These are phyloP conservation scores for Colletotrichum trifolii DNA, from an alignment of 2,329 filamentous ascomycete genomes.

Conservation along the genomic window DNA sequence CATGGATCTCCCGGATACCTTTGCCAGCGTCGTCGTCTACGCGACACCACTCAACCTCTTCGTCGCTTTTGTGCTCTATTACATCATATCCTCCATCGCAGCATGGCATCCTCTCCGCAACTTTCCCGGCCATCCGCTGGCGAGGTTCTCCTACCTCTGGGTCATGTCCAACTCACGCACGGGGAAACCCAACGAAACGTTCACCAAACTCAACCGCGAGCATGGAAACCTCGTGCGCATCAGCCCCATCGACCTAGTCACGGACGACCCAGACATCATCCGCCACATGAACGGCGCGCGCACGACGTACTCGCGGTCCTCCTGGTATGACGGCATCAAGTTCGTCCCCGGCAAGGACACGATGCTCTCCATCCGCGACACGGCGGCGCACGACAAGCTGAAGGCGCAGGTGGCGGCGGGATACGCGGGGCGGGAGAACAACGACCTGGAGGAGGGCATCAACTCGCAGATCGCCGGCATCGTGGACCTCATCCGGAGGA, in stretches of 20 bases:
- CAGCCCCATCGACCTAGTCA: slow-evolving; percentile 38
- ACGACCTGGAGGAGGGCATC: slow-evolving; percentile 55
- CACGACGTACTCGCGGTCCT: slow-evolving; percentile 30
- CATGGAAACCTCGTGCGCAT: slow-evolving; percentile 38
- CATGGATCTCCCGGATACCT: slow-evolving; percentile 15
- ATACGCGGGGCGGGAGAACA: slow-evolving; percentile 66
- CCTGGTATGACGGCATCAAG: slow-evolving; percentile 36
- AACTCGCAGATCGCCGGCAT: slow-evolving; percentile 23
- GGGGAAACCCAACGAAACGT: slow-evolving; percentile 21
- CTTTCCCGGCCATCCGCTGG: slow-evolving; percentile 27
- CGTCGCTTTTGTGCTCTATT: slow-evolving; percentile 30
- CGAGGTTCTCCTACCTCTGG: slow-evolving; percentile 35
- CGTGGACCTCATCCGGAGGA: slow-evolving; percentile 20
- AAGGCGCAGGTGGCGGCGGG: slow-evolving; percentile 37
- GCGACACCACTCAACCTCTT: slow-evolving; percentile 8
- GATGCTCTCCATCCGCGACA: slow-evolving; percentile 41
- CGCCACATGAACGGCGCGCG: slow-evolving; percentile 34
- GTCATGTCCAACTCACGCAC: slow-evolving; percentile 27
- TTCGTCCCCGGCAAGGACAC: slow-evolving; percentile 33
- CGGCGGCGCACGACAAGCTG: slow-evolving; percentile 51
- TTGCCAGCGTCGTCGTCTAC: not conserved
- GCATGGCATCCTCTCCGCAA: slow-evolving; percentile 42
- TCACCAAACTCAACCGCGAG: slow-evolving; percentile 23
- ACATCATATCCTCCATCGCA: slow-evolving; percentile 37
- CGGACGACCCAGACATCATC: slow-evolving; percentile 35